Evolutionary conservation across 208 protist species (phyloP).

Genomic region (Leishmania gerbilli): DNA sequence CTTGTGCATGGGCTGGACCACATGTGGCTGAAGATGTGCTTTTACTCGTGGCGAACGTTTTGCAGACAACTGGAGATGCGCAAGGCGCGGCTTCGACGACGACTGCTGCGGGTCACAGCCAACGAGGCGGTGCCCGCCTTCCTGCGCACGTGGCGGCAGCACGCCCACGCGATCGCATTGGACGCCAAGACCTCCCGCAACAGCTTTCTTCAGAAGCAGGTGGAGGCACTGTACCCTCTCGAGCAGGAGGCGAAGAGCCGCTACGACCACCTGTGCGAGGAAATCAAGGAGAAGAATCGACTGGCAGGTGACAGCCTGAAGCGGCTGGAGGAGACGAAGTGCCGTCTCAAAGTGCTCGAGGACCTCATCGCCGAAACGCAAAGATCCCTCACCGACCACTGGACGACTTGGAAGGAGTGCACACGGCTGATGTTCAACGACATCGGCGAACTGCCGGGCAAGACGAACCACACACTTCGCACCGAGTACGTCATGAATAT

Average conservation of each 20-base stretch:
- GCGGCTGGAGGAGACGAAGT: conserved; percentile 47
- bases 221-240: conserved; percentile 66
- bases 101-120: conserved; percentile 49
- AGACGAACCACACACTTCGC: conserved; percentile 31
- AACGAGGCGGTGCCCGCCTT: conserved; percentile 50
- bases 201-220: conserved; percentile 49
- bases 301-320: conserved; percentile 46
- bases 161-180: conserved; percentile 74
- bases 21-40: conserved; percentile 87
- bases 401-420: conserved; percentile 67
- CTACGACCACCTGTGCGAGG: conserved; percentile 65
- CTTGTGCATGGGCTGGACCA: conserved; percentile 66
- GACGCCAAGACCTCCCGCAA: conserved; percentile 58
- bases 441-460: conserved; percentile 36
- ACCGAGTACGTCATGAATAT: conserved; percentile 63
- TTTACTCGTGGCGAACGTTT: conserved; percentile 75
- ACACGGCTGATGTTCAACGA: conserved; percentile 67
- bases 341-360: conserved; percentile 47
- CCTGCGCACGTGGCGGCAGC: conserved; percentile 69
- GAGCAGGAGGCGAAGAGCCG: conserved; percentile 67
- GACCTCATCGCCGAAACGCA: conserved; percentile 59
- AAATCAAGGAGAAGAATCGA: conserved; percentile 74
- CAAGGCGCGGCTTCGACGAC: conserved; percentile 61
- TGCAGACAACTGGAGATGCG: conserved; percentile 54
- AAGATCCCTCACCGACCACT: conserved; percentile 63